phyloP scores from a whole-genome alignment of 2,329 filamentous ascomycete species.

The Alternaria metachromatica region DNA sequence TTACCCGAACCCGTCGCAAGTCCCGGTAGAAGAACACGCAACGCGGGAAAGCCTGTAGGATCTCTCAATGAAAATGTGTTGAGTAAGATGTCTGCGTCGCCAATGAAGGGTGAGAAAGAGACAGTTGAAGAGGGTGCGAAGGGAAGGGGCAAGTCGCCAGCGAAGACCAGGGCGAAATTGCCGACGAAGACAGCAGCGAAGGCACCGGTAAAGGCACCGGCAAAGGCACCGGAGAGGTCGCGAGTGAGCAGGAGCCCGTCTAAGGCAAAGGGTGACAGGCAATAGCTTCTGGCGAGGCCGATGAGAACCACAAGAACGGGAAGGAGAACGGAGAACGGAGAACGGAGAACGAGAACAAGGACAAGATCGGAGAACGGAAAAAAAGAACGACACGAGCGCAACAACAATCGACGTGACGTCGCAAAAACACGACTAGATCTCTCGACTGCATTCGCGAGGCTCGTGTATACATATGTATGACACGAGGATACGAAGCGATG shows the following conservation, averaged over 20 bases:
- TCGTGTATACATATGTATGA: background rate
- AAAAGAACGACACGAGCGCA: background rate
- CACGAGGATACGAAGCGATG: background rate
- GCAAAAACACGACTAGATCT: background rate
- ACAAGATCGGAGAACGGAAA: background rate
- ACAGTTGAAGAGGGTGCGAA: background rate
- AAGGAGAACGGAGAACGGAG: too few species aligned
- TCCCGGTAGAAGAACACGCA: too few species aligned
- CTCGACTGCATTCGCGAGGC: background rate
- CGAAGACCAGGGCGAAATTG: background rate
- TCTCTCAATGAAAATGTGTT: background rate
- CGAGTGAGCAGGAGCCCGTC: background rate
- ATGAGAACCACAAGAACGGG: too few species aligned
- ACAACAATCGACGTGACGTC: background rate
- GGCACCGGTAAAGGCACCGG: background rate
- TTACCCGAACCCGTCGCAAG: too few species aligned
- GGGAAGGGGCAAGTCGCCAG: background rate
- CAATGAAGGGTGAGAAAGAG: background rate
- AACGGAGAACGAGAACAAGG: background rate
- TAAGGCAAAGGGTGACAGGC: rapidly evolving
- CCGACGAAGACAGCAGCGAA: background rate
- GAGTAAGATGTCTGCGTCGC: background rate
- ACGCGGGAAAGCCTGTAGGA: background rate
- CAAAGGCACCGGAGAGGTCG: background rate
- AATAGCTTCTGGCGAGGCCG: background rate